These are phyloP conservation scores for Fusarium sp. DNA, from an alignment of 2,329 filamentous ascomycete genomes.

Conservation along the genomic window DNA sequence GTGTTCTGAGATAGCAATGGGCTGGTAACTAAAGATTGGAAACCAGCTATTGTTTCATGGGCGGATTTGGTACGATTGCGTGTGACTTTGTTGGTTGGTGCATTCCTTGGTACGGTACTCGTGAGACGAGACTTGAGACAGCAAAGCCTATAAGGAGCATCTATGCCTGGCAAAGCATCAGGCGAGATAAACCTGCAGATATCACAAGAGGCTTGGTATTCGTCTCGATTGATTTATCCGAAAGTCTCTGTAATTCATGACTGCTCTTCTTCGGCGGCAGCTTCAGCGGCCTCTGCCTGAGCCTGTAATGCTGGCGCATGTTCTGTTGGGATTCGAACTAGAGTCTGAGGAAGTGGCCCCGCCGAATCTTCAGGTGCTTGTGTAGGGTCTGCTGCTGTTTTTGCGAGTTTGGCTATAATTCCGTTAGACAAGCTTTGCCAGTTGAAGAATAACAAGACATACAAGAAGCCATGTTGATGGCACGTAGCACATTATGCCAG, in stretches of 20 bases:
- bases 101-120: not conserved
- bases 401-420: slow-evolving; percentile 73
- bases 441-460: slow-evolving; percentile 50
- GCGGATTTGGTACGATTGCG: not conserved
- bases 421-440: not conserved
- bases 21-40: not conserved
- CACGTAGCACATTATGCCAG: slow-evolving; percentile 87
- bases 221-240: not conserved
- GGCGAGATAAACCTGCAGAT: not conserved
- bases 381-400: slow-evolving; percentile 59
- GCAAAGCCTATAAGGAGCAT: not conserved
- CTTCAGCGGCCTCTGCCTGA: slow-evolving; percentile 65
- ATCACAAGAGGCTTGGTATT: too few relatives aligned
- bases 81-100: not conserved
- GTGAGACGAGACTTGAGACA: not conserved
- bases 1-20: not conserved
- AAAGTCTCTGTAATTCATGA: slow-evolving; percentile 18
- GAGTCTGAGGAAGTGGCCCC: slow-evolving; percentile 77
- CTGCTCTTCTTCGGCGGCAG: slow-evolving; percentile 55
- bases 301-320: slow-evolving; percentile 74
- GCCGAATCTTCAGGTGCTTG: slow-evolving; percentile 56
- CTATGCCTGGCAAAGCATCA: not conserved
- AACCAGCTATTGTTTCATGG: not conserved
- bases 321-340: slow-evolving; percentile 86
- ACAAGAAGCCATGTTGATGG: slow-evolving; percentile 89